phyloP scores from a whole-genome alignment of 2,329 filamentous ascomycete genomes.

The Cladosporium sp. region DNA sequence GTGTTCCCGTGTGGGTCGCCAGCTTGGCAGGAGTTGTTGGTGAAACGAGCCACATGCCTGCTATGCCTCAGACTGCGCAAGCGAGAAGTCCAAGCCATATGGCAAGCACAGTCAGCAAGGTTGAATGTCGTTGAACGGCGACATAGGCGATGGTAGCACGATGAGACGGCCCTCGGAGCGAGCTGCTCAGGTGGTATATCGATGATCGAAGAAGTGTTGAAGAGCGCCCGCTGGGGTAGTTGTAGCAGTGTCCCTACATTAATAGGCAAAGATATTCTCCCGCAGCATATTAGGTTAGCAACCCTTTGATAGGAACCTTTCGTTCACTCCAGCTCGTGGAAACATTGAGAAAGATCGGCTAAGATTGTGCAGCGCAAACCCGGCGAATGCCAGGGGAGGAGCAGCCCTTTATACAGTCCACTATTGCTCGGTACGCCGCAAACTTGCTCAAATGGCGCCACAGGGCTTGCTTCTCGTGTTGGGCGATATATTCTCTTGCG shows the following conservation, averaged over 20 bases:
- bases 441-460: constrained; percentile 5
- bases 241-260: neutral
- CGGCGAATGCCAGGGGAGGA: neutral
- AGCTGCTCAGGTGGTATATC: neutral
- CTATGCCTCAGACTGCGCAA: neutral
- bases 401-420: neutral
- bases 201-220: neutral
- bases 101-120: neutral
- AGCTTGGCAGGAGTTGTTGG: neutral
- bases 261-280: too few relatives aligned
- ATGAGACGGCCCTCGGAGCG: neutral
- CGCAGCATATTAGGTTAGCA: too few relatives aligned
- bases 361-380: neutral
- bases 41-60: neutral
- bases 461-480: neutral
- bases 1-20: neutral
- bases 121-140: neutral
- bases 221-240: neutral
- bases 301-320: too few relatives aligned
- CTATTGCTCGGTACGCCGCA: neutral
- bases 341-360: neutral
- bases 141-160: neutral
- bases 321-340: too few relatives aligned
- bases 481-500: neutral
- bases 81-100: neutral